Conservation (phyloP, 345 rosid species). For the Schrenkiella parvula region DNA sequence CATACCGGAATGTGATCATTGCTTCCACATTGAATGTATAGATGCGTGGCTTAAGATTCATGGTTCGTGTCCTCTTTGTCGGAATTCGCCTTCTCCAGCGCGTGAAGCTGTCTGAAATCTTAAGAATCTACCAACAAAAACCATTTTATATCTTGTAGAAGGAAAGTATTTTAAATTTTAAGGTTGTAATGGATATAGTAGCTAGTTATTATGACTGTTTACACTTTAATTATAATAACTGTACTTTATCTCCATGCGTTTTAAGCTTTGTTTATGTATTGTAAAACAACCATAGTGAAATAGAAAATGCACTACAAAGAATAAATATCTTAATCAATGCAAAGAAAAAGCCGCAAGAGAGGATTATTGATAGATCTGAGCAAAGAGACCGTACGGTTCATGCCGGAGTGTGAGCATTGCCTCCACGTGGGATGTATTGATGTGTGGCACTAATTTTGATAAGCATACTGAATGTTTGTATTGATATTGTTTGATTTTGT, state of each 20-base stretch:
- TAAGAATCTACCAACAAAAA: not conserved
- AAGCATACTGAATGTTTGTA: too few relatives aligned
- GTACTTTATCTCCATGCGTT: too few relatives aligned
- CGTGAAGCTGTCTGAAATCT: conserved; percentile 9
- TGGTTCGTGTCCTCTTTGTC: conserved; percentile 46
- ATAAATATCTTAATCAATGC: not conserved
- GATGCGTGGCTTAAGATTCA: conserved; percentile 64
- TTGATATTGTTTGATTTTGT: too few relatives aligned
- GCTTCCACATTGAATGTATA: conserved; percentile 66
- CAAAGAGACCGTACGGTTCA: conserved; percentile 45
- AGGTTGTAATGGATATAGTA: not conserved
- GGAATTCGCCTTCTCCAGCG: conserved; percentile 23
- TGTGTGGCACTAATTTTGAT: too few relatives aligned
- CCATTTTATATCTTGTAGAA: not conserved
- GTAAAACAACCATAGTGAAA: not conserved
- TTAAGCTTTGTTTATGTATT: not conserved
- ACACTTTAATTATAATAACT: too few relatives aligned
- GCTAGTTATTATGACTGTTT: not conserved
- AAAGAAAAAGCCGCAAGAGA: not conserved
- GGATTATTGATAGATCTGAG: too few relatives aligned
- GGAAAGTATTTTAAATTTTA: not conserved
- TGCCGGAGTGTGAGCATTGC: conserved; percentile 63
- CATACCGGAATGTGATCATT: conserved; percentile 60
- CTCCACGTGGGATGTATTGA: conserved; percentile 66
- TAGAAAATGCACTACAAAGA: not conserved